Evolutionary conservation across 148 eudicot species (phyloP).

Genomic region (Amaranthus palmeri): DNA sequence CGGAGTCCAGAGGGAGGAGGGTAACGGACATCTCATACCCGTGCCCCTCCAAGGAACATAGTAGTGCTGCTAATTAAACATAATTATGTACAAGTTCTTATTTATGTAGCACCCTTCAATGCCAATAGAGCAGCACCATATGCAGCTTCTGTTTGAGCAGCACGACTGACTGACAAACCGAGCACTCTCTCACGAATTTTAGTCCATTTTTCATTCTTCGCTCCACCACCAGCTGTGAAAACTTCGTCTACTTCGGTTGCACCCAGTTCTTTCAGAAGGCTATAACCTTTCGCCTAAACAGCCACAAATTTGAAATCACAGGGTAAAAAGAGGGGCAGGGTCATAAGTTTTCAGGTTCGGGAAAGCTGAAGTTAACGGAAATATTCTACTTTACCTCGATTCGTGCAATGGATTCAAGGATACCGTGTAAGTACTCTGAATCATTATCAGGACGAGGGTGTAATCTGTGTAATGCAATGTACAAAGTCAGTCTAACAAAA

Average conservation of each 20-base stretch:
- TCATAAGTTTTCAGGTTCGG: neutral
- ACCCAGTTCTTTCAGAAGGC: conserved; percentile 70
- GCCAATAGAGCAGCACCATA: conserved; percentile 97
- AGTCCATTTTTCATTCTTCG: conserved; percentile 77
- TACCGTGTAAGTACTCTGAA: conserved; percentile 79
- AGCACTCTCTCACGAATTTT: conserved; percentile 75
- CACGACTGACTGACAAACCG: conserved; percentile 70
- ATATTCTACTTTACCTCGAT: conserved; percentile 56
- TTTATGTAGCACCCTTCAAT: conserved; percentile 46
- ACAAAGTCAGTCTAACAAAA: too few species aligned
- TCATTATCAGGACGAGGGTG: conserved; percentile 81
- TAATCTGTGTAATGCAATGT: conserved; percentile 39
- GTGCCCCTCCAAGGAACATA: neutral
- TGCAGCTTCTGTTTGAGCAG: conserved; percentile 94
- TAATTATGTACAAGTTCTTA: neutral
- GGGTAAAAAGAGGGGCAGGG: neutral
- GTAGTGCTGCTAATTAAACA: neutral
- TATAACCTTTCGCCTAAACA: conserved; percentile 71
- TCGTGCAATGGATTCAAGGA: conserved; percentile 90
- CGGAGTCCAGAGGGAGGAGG: too few species aligned
- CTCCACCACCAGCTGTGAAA: conserved; percentile 90
- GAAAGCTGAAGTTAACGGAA: neutral
- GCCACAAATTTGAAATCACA: neutral
- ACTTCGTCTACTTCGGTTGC: conserved; percentile 82
- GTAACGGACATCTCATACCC: neutral